Evolutionary conservation across 495 filamentous ascomycete species (phyloP), one percentile per base, ranked within the genome.

Genomic region (Penicillium egyptiacum): DNA sequence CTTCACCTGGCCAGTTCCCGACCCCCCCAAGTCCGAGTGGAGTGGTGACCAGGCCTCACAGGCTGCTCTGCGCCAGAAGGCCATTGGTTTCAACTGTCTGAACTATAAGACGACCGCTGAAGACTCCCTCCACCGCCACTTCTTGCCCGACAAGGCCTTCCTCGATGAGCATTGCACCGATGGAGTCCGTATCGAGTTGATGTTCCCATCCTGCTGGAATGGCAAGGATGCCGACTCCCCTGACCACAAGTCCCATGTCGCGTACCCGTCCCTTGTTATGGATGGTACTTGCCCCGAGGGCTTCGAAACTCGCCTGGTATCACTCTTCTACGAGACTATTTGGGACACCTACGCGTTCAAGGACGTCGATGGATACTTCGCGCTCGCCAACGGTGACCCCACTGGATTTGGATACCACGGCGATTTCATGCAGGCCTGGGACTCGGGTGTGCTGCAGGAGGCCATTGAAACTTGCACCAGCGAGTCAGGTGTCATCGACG

Each of bases 191-290:
- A 73, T 92, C 39, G 91, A 96, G 67, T 69, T 96, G 50, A 86
- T 90, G 82, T 96, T 96, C 75, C 92, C 92, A 10, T 90, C 88
- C 0, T 96, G 92, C 82, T 96, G 90, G 89, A 88, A 96, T 66
- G 89, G 90, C 30, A 79, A 84, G 51, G 81, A 89, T 54, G 57
- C 76, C 20, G 84, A 86, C 55, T 77, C 82, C 3, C 25, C 56
- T 0, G 78, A 89, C 67, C 88, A 91, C 77, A 82, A 80, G 64
- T 79, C 76, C 47, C 90, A 95, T 65, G 79, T 96, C 64, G 86
- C 86, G 2, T 96, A 92, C 67, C 90, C 92, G 0, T 74, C 79
- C 51, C 71, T 86, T 7, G 88, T 95, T 61, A 88, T 87, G 66
- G 81, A 80, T 56, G 93, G 93, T 20, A 74, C 75, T 9, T 98